Percentiles rank a stretch among this genome's conserved stretches.
Conservation (phyloP, 2,329 filamentous ascomycete species). For the Aureobasidium leucospermi region DNA sequence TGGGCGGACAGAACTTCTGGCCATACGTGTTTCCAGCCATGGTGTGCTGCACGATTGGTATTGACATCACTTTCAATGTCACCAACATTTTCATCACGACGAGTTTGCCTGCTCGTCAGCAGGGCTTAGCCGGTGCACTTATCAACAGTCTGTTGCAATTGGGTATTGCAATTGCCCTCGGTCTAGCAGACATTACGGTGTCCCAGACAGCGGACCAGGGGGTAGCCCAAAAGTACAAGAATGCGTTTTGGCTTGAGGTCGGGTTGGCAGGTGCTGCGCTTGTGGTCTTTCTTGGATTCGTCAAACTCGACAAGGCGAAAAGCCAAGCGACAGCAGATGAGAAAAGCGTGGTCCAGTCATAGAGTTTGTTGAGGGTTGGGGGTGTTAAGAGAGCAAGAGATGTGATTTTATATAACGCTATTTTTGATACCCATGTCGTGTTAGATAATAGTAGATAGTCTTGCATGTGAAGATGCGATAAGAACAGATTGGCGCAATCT, state of each 20-base stretch:
- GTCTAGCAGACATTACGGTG: conserved; percentile 57
- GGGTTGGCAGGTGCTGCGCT: conserved; percentile 13
- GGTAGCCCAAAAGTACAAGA: conserved; percentile 13
- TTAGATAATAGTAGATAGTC: neutral
- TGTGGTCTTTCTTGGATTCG: conserved; percentile 11
- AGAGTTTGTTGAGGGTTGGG: neutral
- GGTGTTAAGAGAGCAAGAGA: neutral
- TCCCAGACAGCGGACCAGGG: conserved; percentile 37
- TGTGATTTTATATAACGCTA: neutral
- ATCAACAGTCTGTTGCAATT: conserved; percentile 66
- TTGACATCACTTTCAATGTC: conserved; percentile 70
- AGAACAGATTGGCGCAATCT: conserved; percentile 2
- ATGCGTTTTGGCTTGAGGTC: conserved; percentile 17
- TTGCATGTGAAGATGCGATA: conserved; percentile 6
- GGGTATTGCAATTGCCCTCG: conserved; percentile 64
- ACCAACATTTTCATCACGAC: conserved; percentile 70
- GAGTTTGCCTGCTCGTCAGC: conserved; percentile 55
- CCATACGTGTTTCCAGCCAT: conserved; percentile 65
- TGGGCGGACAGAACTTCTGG: conserved; percentile 55
- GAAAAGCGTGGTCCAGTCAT: conserved; percentile 27
- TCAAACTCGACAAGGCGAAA: conserved; percentile 40
- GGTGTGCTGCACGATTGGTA: conserved; percentile 62
- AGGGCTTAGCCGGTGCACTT: conserved; percentile 64
- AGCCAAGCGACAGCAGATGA: conserved; percentile 54
- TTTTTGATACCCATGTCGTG: neutral